phyloP scores from a whole-genome alignment of 768 basidiomycete species.

The Imleria badia region DNA sequence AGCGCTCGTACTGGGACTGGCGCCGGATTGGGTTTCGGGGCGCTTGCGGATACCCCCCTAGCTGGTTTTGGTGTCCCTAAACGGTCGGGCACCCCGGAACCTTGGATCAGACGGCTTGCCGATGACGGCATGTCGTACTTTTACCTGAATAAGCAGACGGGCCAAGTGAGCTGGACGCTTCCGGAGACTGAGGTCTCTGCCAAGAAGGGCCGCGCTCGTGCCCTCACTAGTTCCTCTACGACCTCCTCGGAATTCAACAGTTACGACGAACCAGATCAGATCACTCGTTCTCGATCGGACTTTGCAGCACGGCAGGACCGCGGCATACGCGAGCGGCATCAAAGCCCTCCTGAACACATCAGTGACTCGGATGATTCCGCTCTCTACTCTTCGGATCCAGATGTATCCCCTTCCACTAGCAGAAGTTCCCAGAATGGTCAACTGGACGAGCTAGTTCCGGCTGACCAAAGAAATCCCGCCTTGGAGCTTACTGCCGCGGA shows the following conservation, averaged over 20 bases:
- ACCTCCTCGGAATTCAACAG: slow-evolving; percentile 30
- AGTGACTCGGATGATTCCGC: slow-evolving; percentile 85
- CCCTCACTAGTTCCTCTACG: slow-evolving; percentile 34
- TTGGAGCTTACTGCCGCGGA: slow-evolving; percentile 64
- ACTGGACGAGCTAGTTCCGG: slow-evolving; percentile 16
- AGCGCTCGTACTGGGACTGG: slow-evolving; percentile 56
- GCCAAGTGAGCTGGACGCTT: slow-evolving; percentile 65
- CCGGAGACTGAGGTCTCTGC: slow-evolving; percentile 44
- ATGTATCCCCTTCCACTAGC: slow-evolving; percentile 31
- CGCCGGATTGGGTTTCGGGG: slow-evolving; percentile 48
- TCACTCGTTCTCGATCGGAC: slow-evolving; percentile 32
- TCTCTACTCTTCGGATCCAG: slow-evolving; percentile 34
- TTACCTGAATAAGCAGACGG: slow-evolving; percentile 72
- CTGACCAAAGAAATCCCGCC: slow-evolving; percentile 20
- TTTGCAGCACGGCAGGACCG: slow-evolving; percentile 34
- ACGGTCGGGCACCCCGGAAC: slow-evolving; percentile 65
- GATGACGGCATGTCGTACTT: slow-evolving; percentile 83
- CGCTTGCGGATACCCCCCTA: slow-evolving; percentile 34
- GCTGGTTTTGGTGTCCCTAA: slow-evolving; percentile 63
- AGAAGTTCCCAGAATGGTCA: slow-evolving; percentile 32
- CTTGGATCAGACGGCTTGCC: slow-evolving; percentile 79
- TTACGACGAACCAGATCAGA: slow-evolving; percentile 24
- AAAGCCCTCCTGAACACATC: slow-evolving; percentile 40
- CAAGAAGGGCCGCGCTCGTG: slow-evolving; percentile 34
- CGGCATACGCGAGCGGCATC: slow-evolving; percentile 27